Evolutionary conservation across 768 basidiomycete species (phyloP).

Genomic region (Leccinum truebloodii): DNA sequence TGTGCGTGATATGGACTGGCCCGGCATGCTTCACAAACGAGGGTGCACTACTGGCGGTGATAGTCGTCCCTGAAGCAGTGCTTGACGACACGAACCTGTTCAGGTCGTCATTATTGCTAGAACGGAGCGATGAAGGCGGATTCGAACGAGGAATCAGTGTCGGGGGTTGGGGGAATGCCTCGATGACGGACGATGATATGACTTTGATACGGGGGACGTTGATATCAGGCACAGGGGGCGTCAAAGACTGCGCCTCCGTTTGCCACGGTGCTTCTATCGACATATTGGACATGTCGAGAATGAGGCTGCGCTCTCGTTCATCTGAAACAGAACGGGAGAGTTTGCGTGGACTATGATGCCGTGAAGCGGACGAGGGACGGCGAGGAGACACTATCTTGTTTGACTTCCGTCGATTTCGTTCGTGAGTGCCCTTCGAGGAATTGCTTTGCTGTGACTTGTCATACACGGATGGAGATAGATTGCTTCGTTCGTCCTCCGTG

Average conservation of each 20-base stretch:
- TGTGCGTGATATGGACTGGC: slow-evolving; percentile 75
- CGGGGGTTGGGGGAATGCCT: slow-evolving; percentile 36
- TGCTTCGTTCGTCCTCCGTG: slow-evolving; percentile 16
- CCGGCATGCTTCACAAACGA: slow-evolving; percentile 87
- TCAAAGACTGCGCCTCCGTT: slow-evolving; percentile 21
- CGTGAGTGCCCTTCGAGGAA: slow-evolving; percentile 33
- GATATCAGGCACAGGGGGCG: slow-evolving; percentile 7
- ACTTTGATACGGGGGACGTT: slow-evolving; percentile 31
- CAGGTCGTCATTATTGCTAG: slow-evolving; percentile 65
- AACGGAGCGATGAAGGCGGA: slow-evolving; percentile 53
- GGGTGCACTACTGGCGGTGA: slow-evolving; percentile 69
- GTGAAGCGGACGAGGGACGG: slow-evolving; percentile 38
- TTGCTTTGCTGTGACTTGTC: slow-evolving; percentile 26
- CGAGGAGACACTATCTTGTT: slow-evolving; percentile 29
- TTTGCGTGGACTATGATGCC: slow-evolving; percentile 47
- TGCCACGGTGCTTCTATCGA: slow-evolving; percentile 43
- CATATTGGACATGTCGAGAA: slow-evolving; percentile 44
- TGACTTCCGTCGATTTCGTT: slow-evolving; percentile 26
- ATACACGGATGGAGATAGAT: slow-evolving; percentile 13
- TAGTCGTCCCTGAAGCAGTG: slow-evolving; percentile 73
- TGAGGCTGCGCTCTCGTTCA: slow-evolving; percentile 43
- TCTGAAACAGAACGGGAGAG: slow-evolving; percentile 40
- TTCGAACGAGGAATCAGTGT: slow-evolving; percentile 36
- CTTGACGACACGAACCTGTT: slow-evolving; percentile 91
- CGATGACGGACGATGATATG: slow-evolving; percentile 29